Base-by-base conservation (phyloP, 768 basidiomycete species). In the Rubroboletus satanas region DNA sequence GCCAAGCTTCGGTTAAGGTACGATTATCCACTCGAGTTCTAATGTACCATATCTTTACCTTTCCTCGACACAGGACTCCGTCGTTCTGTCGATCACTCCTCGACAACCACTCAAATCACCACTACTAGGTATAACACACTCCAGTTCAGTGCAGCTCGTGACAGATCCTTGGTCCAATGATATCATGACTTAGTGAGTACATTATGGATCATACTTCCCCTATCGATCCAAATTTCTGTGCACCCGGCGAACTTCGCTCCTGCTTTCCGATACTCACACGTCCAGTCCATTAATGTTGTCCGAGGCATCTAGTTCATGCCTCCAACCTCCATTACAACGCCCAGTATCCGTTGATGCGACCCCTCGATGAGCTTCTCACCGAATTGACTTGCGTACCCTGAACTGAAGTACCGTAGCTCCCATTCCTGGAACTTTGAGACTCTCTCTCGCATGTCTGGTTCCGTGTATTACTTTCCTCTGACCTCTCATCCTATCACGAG, bases 91-190 rank as follows among this genome's bases (percentile, higher is more conserved):
- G 4, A 59, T 87, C 43, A 60, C 72, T n/a, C 79, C 82, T 62
- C 71, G 57, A 57, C 64, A 64, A 61, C 71, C 71, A 15, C 66
- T 60, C 68, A 74, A 38, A 61, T 77, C 60, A 52, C 78, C 63
- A 28, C 69, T 64, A 52, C 61, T 51, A 53, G 77, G 65, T 23
- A 55, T 65, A 17, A 78, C 78, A 62, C 62, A 83, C 45, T 72
- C 72, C 12, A 73, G 82, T 55, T 79, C 83, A 1, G 80, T 87
- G 46, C 74, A 77, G 48, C 64, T 88, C 31, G 83, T 82, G 36
- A 84, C 84, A 2, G 83, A 88, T 56, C 69, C 83, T 1, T 84
- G 76, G 73, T 59, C 67, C n/a, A 51, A 57, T 39, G 52, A 49
- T 18, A 18, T 14, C 10, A 35, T 55, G 21, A 38, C 11, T 21